Base-by-base conservation (phyloP, 306 rosid genomes). In the Dalbergia cultrata region DNA sequence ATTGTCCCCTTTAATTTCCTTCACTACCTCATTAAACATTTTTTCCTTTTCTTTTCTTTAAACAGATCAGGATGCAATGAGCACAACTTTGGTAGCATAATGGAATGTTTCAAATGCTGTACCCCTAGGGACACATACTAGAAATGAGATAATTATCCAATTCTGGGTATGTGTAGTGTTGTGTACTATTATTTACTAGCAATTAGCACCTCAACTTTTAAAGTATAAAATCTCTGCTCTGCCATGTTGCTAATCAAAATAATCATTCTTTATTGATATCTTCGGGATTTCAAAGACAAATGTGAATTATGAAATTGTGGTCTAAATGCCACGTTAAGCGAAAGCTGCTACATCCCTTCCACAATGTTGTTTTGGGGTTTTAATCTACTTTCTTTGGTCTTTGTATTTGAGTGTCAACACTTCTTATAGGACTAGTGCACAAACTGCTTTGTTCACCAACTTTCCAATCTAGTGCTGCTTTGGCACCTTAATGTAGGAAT, bases 61-160 rank as follows among this genome's bases (percentile, higher is more conserved):
- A 69, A 53, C 86, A 95, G 99, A 91, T 87, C 82, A 50, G 98
- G 99, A 44, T 95, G 99, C 88, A 95, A 93, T 73, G 99, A 95
- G 73, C 99, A 95, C 86, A 95, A 95, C 89, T 95, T 95, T 72
- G 99, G 98, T 0, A 95, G 97, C 90, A 80, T 98, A 87, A 91
- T 89, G 88, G 99, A 95, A 77, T 95, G 99, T 60, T 95, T 93
- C 72, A 91, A 91, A 90, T 95, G 99, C 94, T 91, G 84, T 67
- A 97, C 99, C 43, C 99, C 99, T 34, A 92, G 95, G 84, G 99
- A 95, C 89, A 79, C 91, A 1, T 88, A 67, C 89, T 88, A 86
- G 86, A 75, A 21, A 78, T 83, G 72, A 60, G 44, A 78, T 71
- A 26, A 26, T 69, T 74, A 77, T 79, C 79, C 80, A 74, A 47